phyloP scores from a whole-genome alignment of 805 yeast genomes.

The Pichia insulana region DNA sequence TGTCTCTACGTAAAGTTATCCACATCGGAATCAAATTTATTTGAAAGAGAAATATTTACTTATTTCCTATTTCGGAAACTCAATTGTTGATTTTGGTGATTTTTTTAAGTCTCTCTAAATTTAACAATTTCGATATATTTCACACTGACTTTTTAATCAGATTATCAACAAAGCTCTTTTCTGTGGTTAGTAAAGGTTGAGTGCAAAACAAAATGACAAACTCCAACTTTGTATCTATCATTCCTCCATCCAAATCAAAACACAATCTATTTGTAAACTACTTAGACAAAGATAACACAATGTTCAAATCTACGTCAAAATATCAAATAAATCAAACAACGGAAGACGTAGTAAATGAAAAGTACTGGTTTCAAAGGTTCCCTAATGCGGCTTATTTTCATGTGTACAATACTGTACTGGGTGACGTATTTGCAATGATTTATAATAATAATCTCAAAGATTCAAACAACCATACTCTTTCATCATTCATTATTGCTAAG shows the following conservation, averaged over 20 bases:
- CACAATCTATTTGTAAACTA: conserved; percentile 4
- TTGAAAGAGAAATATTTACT: no score
- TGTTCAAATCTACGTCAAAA: conserved; percentile 5
- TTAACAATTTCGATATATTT: no score
- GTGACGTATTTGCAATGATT: conserved; percentile 41
- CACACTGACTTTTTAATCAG: no score
- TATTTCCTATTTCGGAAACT: no score
- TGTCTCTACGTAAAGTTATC: no score
- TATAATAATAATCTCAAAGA: conserved; percentile 36
- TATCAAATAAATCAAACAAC: conserved; percentile 2
- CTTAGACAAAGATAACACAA: not conserved
- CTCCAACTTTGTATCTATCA: conserved; percentile 1
- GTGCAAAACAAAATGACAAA: not conserved
- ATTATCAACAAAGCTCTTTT: no score
- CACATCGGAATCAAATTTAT: no score
- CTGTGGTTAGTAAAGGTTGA: not conserved
- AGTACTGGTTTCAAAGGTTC: conserved; percentile 35
- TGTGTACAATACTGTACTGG: conserved; percentile 40
- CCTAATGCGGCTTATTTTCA: conserved; percentile 44
- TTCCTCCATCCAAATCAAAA: conserved; percentile 7
- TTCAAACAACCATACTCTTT: conserved; percentile 21
- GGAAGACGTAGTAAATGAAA: conserved; percentile 16
- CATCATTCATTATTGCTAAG: conserved; percentile 48
- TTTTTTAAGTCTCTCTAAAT: no score
- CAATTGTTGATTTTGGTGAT: no score